Percentiles rank a stretch among this genome's conserved stretches.
Conservation (phyloP, 2,329 filamentous ascomycete species). For the Phyllosticta paracitricarpa region DNA sequence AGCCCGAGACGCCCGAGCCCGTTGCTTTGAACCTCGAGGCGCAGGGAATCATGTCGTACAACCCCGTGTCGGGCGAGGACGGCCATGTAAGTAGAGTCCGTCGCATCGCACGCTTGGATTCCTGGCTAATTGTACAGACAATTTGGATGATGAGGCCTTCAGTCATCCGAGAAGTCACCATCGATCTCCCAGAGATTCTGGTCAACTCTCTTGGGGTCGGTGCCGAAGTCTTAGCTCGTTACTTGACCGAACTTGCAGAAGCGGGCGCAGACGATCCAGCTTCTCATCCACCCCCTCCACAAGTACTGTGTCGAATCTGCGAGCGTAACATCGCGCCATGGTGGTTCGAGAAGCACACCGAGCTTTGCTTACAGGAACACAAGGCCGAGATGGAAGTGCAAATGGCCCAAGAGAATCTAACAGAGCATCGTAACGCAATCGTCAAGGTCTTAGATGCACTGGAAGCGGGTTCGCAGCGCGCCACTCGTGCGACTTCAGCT, state of each 20-base stretch:
- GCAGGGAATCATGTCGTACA: conserved; percentile 97
- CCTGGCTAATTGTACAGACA: conserved; percentile 47
- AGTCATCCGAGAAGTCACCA: conserved; percentile 83
- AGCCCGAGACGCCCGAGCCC: conserved; percentile 27
- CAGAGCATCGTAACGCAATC: conserved; percentile 86
- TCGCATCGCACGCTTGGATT: neutral
- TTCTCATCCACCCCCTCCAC: conserved; percentile 68
- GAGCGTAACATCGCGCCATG: conserved; percentile 94
- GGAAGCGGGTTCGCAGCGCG: conserved; percentile 54
- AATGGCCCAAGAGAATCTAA: conserved; percentile 82
- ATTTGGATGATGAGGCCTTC: conserved; percentile 99
- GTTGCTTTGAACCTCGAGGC: conserved; percentile 72
- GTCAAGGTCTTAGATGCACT: conserved; percentile 90
- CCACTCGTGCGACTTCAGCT: conserved; percentile 4
- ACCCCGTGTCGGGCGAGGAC: conserved; percentile 72
- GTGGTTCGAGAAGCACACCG: conserved; percentile 99
- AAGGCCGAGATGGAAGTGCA: conserved; percentile 97
- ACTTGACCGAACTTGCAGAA: conserved; percentile 83
- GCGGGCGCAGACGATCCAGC: conserved; percentile 64
- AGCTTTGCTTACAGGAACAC: conserved; percentile 91
- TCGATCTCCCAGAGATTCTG: conserved; percentile 79
- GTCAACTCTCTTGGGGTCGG: conserved; percentile 91
- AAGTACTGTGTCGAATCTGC: conserved; percentile 90
- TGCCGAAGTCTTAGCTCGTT: conserved; percentile 87
- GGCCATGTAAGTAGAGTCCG: conserved; percentile 62